phyloP scores from a whole-genome alignment of 306 rosid species.

The Sicyos baderoa region DNA sequence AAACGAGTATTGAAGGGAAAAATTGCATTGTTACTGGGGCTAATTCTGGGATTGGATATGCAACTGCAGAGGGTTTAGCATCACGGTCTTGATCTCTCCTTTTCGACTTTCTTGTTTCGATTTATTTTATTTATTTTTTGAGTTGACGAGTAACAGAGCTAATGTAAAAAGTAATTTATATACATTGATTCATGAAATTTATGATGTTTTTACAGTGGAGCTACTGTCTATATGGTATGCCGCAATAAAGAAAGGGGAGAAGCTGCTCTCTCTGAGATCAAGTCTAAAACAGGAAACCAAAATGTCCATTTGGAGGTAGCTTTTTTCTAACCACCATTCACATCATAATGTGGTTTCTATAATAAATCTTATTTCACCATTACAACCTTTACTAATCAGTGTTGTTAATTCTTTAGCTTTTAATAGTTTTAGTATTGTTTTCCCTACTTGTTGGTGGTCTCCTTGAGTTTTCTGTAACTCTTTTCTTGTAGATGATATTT shows the following conservation, averaged over 20 bases:
- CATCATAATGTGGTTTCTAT: not conserved
- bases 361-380: too few relatives aligned
- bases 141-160: not conserved
- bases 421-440: not conserved
- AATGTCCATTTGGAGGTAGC: constrained; percentile 76
- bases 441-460: not conserved
- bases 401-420: not conserved
- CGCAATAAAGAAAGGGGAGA: constrained; percentile 85
- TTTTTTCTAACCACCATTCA: not conserved
- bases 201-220: constrained; percentile 47
- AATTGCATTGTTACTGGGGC: constrained; percentile 93
- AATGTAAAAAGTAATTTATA: not conserved
- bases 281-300: constrained; percentile 55
- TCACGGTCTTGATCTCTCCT: constrained; percentile 44
- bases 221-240: constrained; percentile 70
- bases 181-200: not conserved
- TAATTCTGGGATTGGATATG: constrained; percentile 86
- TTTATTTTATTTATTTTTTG: not conserved
- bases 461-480: not conserved
- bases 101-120: not conserved
- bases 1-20: constrained; percentile 50
- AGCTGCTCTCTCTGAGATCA: constrained; percentile 72
- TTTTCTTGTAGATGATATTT: not conserved
- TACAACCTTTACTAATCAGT: too few relatives aligned
- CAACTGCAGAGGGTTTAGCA: constrained; percentile 85